Percentiles rank a stretch among this genome's conserved stretches.
Evolutionary conservation across 768 basidiomycete genomes (phyloP).

Genomic region (Amanita thiersii): DNA sequence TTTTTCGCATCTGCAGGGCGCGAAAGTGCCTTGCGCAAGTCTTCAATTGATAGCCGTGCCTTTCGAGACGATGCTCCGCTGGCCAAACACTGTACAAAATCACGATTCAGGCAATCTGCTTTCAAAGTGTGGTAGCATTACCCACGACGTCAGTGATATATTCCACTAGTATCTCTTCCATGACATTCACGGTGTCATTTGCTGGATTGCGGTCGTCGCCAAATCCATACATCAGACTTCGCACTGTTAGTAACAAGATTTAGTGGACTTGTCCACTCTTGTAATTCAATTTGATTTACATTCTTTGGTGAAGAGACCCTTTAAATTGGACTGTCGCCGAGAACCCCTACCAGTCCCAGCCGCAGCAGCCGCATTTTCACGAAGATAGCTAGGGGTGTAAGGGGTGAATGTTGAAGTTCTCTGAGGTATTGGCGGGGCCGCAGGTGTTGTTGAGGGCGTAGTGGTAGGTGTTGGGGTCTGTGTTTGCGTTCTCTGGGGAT

Average conservation of each 20-base stretch:
- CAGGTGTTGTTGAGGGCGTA: conserved; percentile 10
- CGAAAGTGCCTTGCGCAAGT: conserved; percentile 72
- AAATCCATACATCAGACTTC: conserved; percentile 88
- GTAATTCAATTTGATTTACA: conserved; percentile 33
- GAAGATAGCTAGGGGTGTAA: conserved; percentile 42
- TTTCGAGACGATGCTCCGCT: conserved; percentile 66
- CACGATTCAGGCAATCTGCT: conserved; percentile 6
- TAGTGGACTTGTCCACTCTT: conserved; percentile 5
- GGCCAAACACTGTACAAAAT: conserved; percentile 53
- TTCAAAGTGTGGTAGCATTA: conserved; percentile 15
- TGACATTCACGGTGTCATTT: conserved; percentile 80
- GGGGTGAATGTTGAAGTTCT: conserved; percentile 46
- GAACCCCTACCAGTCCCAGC: conserved; percentile 36
- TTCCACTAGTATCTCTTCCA: conserved; percentile 91
- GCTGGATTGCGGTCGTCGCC: conserved; percentile 88
- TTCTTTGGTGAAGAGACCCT: conserved; percentile 76
- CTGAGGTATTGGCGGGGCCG: conserved; percentile 13
- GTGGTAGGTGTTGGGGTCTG: conserved; percentile 19
- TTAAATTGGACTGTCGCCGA: conserved; percentile 60
- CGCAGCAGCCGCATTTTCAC: conserved; percentile 39
- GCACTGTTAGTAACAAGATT: conserved; percentile 38
- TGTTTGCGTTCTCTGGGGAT: conserved; percentile 19
- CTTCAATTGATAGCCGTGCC: conserved; percentile 76
- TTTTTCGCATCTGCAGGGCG: conserved; percentile 88
- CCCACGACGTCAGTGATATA: conserved; percentile 86